Conservation (phyloP, 2,329 filamentous ascomycete genomes). For the Sphaceloma murrayae region DNA sequence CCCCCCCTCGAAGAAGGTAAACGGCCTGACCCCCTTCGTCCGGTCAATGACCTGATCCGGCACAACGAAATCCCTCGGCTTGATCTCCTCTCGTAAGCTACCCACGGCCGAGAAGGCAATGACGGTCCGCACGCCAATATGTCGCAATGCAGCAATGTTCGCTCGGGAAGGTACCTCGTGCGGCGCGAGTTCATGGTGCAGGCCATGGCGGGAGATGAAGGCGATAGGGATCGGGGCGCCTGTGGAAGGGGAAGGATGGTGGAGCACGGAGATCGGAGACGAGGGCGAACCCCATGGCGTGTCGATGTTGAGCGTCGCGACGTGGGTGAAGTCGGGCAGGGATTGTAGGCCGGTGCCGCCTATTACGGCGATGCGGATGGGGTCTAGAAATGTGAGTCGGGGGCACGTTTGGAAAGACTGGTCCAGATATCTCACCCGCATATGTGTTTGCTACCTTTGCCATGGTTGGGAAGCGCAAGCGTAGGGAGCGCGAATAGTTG, state of each 20-base stretch:
- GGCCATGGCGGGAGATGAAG: constrained; percentile 87
- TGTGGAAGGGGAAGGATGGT: constrained; percentile 66
- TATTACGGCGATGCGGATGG: constrained; percentile 43
- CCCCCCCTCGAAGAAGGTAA: constrained; percentile 90
- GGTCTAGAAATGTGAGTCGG: too few species aligned
- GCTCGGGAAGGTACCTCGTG: constrained; percentile 92
- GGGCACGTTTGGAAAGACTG: too few species aligned
- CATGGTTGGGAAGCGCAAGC: constrained; percentile 30
- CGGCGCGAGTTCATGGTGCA: constrained; percentile 79
- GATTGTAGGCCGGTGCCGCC: constrained; percentile 80
- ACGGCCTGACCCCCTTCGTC: constrained; percentile 87
- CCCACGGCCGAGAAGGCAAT: constrained; percentile 95
- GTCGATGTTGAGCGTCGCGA: constrained; percentile 62
- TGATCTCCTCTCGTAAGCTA: constrained; percentile 82
- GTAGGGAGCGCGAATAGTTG: constrained; percentile 18
- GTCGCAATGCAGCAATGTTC: constrained; percentile 95
- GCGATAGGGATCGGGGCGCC: constrained; percentile 58
- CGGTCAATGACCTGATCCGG: constrained; percentile 96
- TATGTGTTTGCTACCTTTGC: constrained; percentile 28
- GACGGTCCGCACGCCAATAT: constrained; percentile 78
- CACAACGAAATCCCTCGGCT: constrained; percentile 91
- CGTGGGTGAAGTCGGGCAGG: constrained; percentile 76
- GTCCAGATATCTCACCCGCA: constrained; percentile 22
- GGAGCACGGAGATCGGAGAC: constrained; percentile 72
- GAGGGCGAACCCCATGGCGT: constrained; percentile 86